A percentile compares a stretch with the other conserved stretches of the same genome.
Conservation (phyloP, 129 eudicot species). For the Silybum marianum region DNA sequence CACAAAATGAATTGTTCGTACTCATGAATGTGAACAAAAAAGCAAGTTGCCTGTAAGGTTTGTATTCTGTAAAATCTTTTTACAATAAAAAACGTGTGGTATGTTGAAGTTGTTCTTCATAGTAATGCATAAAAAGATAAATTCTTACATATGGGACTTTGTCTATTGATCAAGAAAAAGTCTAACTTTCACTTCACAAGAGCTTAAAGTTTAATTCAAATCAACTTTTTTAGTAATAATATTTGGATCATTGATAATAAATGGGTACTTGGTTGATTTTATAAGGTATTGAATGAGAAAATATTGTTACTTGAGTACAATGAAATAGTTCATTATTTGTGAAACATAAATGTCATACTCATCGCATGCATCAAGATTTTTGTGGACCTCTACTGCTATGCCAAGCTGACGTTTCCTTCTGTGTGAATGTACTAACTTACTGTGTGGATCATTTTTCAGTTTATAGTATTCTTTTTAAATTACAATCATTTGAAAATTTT, state of each 20-base stretch:
- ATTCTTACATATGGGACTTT: background rate
- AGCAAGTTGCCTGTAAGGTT: background rate
- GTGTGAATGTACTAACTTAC: slow-evolving; percentile 46
- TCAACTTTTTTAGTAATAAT: background rate
- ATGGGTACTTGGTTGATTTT: background rate
- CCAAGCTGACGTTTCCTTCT: slow-evolving; percentile 76
- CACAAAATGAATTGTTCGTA: background rate
- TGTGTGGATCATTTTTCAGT: background rate
- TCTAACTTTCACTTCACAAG: too few species aligned
- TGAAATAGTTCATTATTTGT: slow-evolving; percentile 45
- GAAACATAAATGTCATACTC: slow-evolving; percentile 74
- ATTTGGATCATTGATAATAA: background rate
- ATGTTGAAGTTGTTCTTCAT: too few species aligned
- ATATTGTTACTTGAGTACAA: background rate
- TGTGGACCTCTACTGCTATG: slow-evolving; percentile 84
- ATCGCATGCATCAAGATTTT: slow-evolving; percentile 85
- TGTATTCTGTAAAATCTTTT: background rate
- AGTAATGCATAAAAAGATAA: background rate
- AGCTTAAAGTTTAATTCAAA: background rate
- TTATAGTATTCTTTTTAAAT: background rate
- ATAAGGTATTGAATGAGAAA: background rate
- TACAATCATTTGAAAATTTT: background rate
- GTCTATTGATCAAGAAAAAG: too few species aligned
- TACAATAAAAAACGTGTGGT: too few species aligned
- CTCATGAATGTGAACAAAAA: background rate